Conservation (phyloP, 2,329 filamentous ascomycete species). For the Cladophialophora psammophila region DNA sequence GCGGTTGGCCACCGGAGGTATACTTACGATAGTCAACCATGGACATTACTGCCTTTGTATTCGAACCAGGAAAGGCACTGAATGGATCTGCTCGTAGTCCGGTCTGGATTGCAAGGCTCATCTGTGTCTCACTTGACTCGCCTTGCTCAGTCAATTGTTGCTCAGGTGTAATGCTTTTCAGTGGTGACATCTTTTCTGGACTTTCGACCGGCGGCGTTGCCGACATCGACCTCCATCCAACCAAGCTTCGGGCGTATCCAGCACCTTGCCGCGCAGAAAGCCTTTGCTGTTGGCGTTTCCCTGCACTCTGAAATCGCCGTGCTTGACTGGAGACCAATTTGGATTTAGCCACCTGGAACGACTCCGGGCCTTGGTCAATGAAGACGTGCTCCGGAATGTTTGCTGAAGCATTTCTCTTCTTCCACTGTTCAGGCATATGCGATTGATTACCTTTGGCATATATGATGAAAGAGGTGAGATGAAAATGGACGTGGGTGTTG, state of each 20-base stretch:
- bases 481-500: neutral
- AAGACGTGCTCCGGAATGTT: constrained; percentile 27
- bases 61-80: constrained; percentile 22
- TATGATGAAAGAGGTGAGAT: neutral
- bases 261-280: constrained; percentile 20
- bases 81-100: constrained; percentile 26
- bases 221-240: constrained; percentile 27
- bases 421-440: constrained; percentile 15
- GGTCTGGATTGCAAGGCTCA: constrained; percentile 14
- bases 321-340: constrained; percentile 31
- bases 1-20: neutral
- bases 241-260: constrained; percentile 30
- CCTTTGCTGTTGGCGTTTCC: constrained; percentile 26
- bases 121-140: neutral
- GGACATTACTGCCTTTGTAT: constrained; percentile 23
- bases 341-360: constrained; percentile 13
- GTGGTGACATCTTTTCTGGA: neutral
- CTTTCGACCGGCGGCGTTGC: constrained; percentile 13
- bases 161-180: neutral
- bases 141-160: neutral
- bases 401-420: constrained; percentile 15
- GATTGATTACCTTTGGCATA: neutral
- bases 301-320: constrained; percentile 25
- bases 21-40: constrained; percentile 32
- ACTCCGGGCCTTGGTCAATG: constrained; percentile 22